Base-by-base conservation (phyloP, 768 basidiomycete species). In the Mycena filopes region DNA sequence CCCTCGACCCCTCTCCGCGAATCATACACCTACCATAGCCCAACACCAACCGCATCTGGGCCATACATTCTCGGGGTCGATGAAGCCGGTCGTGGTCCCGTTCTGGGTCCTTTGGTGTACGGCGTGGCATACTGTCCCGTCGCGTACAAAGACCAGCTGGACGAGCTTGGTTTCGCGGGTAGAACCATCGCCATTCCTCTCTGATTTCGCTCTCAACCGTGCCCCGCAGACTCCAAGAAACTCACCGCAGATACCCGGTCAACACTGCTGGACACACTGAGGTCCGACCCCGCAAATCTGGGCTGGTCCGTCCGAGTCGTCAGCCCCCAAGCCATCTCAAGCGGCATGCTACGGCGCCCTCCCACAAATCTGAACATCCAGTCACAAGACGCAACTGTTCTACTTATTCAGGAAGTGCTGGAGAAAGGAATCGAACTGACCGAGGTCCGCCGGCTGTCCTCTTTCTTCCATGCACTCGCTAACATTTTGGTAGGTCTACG, bases 21-120 rank as follows among this genome's bases (percentile, higher is more conserved):
- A 12, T 93, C 94, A 0, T 95, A 95, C 73, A 90, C 92, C 0
- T 88, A 92, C 73, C 91, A 94, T 74, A 92, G 92, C 0, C 83
- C 88, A 2, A 84, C 75, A 0, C 93, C 94, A 2, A 90, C 89
- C 0, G 84, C 88, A 1, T 60, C 76, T 1, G 94, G 94, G 0
- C 91, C 92, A 0, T 98, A 96, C 80, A 94, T 98, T 51, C 90
- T 99, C 53, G 98, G 98, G 25, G 96, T 99, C n/a, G 98, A 99
- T 76, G 98, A 99, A 76, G 98, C 98, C 0, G 98, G 98, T 0
- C 84, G 98, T 58, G 98, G 98, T 0, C 98, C 97, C 23, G 97
- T 97, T 2, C 82, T 99, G 0, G 97, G 96, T 1, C 98, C 98
- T 0, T 86, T 99, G 64, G 98, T 99, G 0, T 99, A 99, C 72